Conservation (phyloP, 805 yeast genomes). For the Candida taoyuanica region DNA sequence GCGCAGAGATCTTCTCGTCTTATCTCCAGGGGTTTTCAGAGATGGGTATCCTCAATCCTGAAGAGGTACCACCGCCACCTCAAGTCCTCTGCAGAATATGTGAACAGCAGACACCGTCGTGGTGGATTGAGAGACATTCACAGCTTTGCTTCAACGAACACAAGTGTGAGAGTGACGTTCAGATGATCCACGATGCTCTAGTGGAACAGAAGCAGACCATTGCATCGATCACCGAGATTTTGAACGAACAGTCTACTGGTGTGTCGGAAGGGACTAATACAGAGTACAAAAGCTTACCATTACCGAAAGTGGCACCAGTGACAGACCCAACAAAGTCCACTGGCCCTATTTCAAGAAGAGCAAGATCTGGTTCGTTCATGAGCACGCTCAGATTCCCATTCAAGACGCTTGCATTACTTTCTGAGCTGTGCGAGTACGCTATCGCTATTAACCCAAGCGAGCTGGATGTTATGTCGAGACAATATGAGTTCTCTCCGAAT, state of each 20-base stretch:
- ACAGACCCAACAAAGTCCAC: constrained; percentile 17
- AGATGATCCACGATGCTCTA: constrained; percentile 67
- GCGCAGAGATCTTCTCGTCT: constrained; percentile 75
- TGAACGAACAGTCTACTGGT: constrained; percentile 22
- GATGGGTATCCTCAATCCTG: constrained; percentile 57
- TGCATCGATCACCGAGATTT: constrained; percentile 30
- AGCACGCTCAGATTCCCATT: constrained; percentile 51
- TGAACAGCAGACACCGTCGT: constrained; percentile 84
- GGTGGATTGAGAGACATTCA: constrained; percentile 94
- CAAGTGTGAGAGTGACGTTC: constrained; percentile 71
- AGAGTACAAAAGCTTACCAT: constrained; percentile 57
- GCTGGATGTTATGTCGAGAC: constrained; percentile 28
- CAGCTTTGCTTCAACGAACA: constrained; percentile 86
- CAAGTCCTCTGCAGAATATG: constrained; percentile 87
- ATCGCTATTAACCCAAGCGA: constrained; percentile 71
- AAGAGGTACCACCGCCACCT: constrained; percentile 70
- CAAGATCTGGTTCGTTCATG: constrained; percentile 39
- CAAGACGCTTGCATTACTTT: constrained; percentile 50
- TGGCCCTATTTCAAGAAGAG: constrained; percentile 27
- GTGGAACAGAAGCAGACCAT: constrained; percentile 63
- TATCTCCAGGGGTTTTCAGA: constrained; percentile 65
- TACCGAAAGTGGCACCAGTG: constrained; percentile 30
- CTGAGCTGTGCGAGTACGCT: constrained; percentile 72
- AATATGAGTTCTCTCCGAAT: constrained; percentile 50
- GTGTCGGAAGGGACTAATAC: constrained; percentile 1